phyloP scores from a whole-genome alignment of 495 filamentous ascomycete genomes.

The Penicillium herquei region DNA sequence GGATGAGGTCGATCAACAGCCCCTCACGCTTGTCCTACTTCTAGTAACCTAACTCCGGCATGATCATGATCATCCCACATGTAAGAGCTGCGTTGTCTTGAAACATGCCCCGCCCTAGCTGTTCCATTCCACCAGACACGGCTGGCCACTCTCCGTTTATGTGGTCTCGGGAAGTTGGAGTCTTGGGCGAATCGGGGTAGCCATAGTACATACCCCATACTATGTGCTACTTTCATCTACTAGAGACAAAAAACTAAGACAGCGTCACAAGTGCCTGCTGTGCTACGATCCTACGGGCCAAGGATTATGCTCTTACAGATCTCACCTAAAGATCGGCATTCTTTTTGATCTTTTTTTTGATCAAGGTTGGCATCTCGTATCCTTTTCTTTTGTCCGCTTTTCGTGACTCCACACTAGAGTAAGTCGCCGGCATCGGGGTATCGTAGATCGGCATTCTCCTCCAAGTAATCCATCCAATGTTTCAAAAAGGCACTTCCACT shows the following conservation, averaged over 20 bases:
- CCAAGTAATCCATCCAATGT: conserved; percentile 84
- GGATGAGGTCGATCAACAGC: neutral
- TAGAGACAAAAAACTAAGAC: too few species aligned
- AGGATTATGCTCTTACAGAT: too few species aligned
- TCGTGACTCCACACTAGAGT: conserved; percentile 17
- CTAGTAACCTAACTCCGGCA: conserved; percentile 14
- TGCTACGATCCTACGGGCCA: too few species aligned
- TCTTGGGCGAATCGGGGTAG: too few species aligned
- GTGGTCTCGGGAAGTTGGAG: neutral
- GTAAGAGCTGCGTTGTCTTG: neutral
- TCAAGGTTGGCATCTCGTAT: too few species aligned
- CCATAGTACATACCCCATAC: too few species aligned
- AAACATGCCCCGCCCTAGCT: neutral
- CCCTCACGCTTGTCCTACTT: conserved; percentile 17
- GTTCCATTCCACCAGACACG: neutral
- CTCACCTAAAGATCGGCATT: too few species aligned
- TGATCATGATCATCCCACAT: neutral
- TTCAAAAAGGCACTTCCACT: conserved; percentile 81
- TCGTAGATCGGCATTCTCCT: conserved; percentile 79
- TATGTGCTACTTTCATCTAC: too few species aligned
- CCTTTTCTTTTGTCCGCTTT: too few species aligned
- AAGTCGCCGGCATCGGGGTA: conserved; percentile 72
- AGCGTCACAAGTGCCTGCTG: too few species aligned
- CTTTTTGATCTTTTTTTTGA: too few species aligned
- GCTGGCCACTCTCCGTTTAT: neutral